Evolutionary conservation across 2,329 filamentous ascomycete genomes (phyloP).

Genomic region (Endothia cerciana): DNA sequence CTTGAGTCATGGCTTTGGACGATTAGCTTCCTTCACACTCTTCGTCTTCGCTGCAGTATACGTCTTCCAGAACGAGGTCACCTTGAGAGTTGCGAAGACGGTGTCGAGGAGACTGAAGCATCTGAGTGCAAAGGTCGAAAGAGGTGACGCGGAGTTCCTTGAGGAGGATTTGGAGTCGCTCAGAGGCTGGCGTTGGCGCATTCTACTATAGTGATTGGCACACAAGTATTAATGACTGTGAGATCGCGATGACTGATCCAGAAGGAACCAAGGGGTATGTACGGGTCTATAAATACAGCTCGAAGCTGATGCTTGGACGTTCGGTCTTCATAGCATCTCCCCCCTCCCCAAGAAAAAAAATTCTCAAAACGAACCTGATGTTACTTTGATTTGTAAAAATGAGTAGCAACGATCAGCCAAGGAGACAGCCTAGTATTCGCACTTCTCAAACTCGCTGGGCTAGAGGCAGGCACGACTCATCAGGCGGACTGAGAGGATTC

Average conservation of each 20-base stretch:
- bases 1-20: slow-evolving; percentile 48
- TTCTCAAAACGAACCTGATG: too few relatives aligned
- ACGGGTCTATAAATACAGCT: not conserved
- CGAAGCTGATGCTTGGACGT: not conserved
- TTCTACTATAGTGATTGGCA: slow-evolving; percentile 50
- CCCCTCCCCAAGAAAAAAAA: not conserved
- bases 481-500: not conserved
- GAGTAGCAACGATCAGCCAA: not conserved
- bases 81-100: slow-evolving; percentile 57
- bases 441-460: not conserved
- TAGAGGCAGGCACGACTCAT: not conserved
- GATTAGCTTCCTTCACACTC: slow-evolving; percentile 54
- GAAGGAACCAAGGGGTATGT: too few relatives aligned
- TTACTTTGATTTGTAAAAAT: not conserved
- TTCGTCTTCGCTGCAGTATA: slow-evolving; percentile 62
- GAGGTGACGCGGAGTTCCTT: slow-evolving; percentile 48
- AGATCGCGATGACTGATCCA: not conserved
- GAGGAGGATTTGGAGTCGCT: slow-evolving; percentile 55
- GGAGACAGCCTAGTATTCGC: not conserved
- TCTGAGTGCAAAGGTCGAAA: slow-evolving; percentile 52
- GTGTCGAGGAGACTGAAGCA: slow-evolving; percentile 54
- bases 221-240: slow-evolving; percentile 19
- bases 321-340: not conserved
- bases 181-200: slow-evolving; percentile 60
- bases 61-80: slow-evolving; percentile 63